These are phyloP conservation scores for Euptelea pleiosperma DNA, from an alignment of 164 flowering plant species.

Conservation along the genomic window DNA sequence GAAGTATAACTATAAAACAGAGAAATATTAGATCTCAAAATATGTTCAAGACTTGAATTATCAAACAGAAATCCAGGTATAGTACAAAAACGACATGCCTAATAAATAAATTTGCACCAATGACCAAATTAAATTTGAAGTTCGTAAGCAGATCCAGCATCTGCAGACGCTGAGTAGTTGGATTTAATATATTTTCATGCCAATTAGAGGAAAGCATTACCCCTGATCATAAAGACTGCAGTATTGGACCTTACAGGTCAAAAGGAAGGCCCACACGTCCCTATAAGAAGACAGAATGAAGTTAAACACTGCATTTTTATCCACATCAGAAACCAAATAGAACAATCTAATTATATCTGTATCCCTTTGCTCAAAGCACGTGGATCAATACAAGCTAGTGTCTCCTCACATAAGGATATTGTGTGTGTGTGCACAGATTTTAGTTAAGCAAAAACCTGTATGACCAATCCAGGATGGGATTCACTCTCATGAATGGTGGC, in stretches of 20 bases:
- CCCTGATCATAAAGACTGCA: slow-evolving; percentile 98
- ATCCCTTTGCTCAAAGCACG: not conserved
- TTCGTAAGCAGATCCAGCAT: no score
- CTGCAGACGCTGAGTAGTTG: no score
- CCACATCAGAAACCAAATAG: not conserved
- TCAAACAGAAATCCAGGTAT: no score
- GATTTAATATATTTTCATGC: no score
- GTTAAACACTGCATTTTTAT: slow-evolving; percentile 8
- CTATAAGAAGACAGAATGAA: slow-evolving; percentile 38
- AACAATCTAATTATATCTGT: not conserved
- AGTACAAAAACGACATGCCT: no score
- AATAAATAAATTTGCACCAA: no score
- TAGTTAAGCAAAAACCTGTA: slow-evolving; percentile 60
- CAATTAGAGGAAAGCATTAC: slow-evolving; percentile 35
- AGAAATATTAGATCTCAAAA: not conserved
- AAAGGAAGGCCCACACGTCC: slow-evolving; percentile 94
- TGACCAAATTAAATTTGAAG: no score
- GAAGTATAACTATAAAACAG: slow-evolving; percentile 77
- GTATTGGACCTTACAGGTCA: slow-evolving; percentile 83
- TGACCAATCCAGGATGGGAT: slow-evolving; percentile 99
- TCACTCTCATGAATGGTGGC: slow-evolving; percentile 99
- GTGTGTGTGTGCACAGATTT: not conserved
- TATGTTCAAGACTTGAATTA: not conserved
- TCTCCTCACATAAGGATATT: not conserved
- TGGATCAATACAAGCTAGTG: not conserved